These are phyloP conservation scores for Coemansia sp. DNA, from an alignment of 192 early-diverging fungal genomes.

Conservation along the genomic window DNA sequence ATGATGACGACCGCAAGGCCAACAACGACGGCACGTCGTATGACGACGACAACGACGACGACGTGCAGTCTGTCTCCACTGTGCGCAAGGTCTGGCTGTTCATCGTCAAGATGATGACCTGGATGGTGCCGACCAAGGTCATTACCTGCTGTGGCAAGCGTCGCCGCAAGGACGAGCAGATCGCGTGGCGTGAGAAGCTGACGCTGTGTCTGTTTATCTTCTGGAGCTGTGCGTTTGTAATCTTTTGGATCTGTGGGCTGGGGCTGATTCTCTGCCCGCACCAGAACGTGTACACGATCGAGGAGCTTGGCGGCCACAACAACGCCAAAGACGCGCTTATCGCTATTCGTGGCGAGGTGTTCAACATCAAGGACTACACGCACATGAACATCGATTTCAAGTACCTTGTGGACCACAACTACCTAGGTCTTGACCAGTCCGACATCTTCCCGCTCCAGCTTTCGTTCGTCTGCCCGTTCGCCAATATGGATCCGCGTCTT, in stretches of 20 bases:
- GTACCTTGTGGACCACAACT: constrained; percentile 54
- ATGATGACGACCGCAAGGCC: constrained; percentile 21
- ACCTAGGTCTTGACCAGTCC: constrained; percentile 67
- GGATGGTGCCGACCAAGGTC: constrained; percentile 69
- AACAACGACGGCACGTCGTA: constrained; percentile 7
- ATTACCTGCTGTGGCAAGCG: constrained; percentile 72
- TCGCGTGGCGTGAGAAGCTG: constrained; percentile 96
- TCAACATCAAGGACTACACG: constrained; percentile 67
- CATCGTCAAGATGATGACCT: constrained; percentile 63
- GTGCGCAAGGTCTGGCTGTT: constrained; percentile 77
- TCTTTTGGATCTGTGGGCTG: constrained; percentile 81
- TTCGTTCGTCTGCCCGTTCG: constrained; percentile 57
- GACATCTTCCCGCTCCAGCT: constrained; percentile 68
- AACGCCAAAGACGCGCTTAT: constrained; percentile 60
- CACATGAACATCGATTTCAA: constrained; percentile 56
- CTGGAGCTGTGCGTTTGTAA: constrained; percentile 69
- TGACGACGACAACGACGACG: constrained; percentile 47
- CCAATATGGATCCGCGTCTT: constrained; percentile 55
- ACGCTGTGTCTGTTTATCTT: constrained; percentile 82
- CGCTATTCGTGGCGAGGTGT: constrained; percentile 77
- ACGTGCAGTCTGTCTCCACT: constrained; percentile 50
- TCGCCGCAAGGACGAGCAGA: constrained; percentile 71
- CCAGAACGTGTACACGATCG: constrained; percentile 66
- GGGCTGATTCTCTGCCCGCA: constrained; percentile 71
- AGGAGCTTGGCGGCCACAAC: constrained; percentile 62